Percentiles rank a stretch among this genome's conserved stretches.
Evolutionary conservation across 257 asterid species (phyloP).

Genomic region (Striga asiatica): DNA sequence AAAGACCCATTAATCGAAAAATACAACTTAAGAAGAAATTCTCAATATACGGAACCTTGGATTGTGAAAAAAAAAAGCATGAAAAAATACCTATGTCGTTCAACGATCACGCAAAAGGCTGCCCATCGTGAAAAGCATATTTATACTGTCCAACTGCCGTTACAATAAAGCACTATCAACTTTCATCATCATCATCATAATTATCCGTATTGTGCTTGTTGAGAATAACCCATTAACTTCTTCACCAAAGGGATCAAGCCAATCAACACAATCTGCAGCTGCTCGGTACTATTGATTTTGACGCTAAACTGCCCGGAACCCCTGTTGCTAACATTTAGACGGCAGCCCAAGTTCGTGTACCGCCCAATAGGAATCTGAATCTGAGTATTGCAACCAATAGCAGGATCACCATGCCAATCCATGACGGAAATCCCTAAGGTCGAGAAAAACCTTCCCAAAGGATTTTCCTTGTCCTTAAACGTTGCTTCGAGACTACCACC

Average conservation of each 20-base stretch:
- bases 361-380: constrained; percentile 88
- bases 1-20: no score
- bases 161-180: neutral
- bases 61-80: no score
- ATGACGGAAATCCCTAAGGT: constrained; percentile 77
- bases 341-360: constrained; percentile 67
- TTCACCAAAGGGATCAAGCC: constrained; percentile 59
- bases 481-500: constrained; percentile 97
- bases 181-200: constrained; percentile 25
- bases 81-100: no score
- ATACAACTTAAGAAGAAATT: no score
- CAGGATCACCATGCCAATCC: constrained; percentile 99
- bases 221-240: constrained; percentile 50
- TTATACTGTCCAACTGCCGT: constrained; percentile 11
- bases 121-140: constrained; percentile 24
- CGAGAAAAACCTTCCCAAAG: constrained; percentile 68
- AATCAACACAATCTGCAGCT: constrained; percentile 73
- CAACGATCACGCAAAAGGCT: no score
- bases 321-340: constrained; percentile 63
- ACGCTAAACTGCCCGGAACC: constrained; percentile 87
- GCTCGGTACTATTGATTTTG: constrained; percentile 79
- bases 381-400: constrained; percentile 86
- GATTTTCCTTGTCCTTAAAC: constrained; percentile 73
- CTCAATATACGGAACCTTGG: no score
- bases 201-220: constrained; percentile 37